A percentile compares a stretch with the other conserved stretches of the same genome.
phyloP scores from a whole-genome alignment of 345 rosid species.

The Eutrema yunnanense region DNA sequence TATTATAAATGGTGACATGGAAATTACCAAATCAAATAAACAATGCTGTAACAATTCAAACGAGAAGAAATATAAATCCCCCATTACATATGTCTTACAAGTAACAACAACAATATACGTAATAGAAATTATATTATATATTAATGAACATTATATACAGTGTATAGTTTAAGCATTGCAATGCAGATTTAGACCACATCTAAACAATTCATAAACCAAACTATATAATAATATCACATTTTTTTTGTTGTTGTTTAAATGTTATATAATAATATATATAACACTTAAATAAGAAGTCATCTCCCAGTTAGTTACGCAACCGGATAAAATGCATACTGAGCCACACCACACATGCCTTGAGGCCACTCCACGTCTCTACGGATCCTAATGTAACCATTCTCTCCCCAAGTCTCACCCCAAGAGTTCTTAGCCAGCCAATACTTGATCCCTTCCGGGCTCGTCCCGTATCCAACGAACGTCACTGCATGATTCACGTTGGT shows the following conservation, averaged over 20 bases:
- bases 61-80: too few relatives aligned
- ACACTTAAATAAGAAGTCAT: background rate
- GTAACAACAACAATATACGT: too few relatives aligned
- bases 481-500: slow-evolving; percentile 41
- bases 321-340: slow-evolving; percentile 48
- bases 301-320: slow-evolving; percentile 9
- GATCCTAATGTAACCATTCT: slow-evolving; percentile 50
- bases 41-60: too few relatives aligned
- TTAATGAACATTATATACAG: too few relatives aligned
- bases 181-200: slow-evolving; percentile 13
- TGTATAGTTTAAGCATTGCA: slow-evolving; percentile 1
- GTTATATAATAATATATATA: background rate
- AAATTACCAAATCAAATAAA: too few relatives aligned
- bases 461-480: slow-evolving; percentile 46
- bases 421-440: slow-evolving; percentile 60
- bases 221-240: background rate
- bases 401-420: slow-evolving; percentile 62
- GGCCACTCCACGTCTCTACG: slow-evolving; percentile 33
- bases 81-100: too few relatives aligned
- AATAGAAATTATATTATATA: too few relatives aligned
- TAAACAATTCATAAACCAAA: slow-evolving; percentile 1
- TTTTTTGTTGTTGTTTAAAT: background rate
- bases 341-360: slow-evolving; percentile 53
- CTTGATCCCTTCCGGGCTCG: slow-evolving; percentile 25
- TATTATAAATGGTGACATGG: too few relatives aligned